Conservation (phyloP, 306 rosid species). For the Nissolia schottii region DNA sequence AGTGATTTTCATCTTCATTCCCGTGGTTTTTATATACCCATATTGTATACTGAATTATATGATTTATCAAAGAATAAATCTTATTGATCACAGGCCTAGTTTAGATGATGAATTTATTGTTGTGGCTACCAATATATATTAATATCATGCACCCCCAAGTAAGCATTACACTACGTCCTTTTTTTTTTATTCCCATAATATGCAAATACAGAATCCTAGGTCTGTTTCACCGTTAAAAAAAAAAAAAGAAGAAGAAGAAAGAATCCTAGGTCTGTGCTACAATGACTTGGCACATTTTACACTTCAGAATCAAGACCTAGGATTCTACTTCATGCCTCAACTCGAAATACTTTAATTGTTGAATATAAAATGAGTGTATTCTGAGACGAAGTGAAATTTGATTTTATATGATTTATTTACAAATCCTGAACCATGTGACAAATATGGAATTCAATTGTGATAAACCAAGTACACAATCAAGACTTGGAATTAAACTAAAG, state of each 20-base stretch:
- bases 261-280: background rate
- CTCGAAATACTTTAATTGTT: background rate
- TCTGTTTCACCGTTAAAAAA: too few species aligned
- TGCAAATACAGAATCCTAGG: too few species aligned
- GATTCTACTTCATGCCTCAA: background rate
- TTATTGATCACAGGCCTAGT: background rate
- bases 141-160: too few species aligned
- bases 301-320: background rate
- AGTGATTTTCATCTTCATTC: background rate
- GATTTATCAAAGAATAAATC: background rate
- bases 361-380: background rate
- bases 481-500: background rate
- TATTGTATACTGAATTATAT: background rate
- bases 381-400: background rate
- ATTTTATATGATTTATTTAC: background rate
- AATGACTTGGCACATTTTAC: background rate
- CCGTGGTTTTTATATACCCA: background rate
- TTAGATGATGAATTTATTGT: background rate
- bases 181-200: too few species aligned
- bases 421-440: background rate
- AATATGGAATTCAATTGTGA: background rate
- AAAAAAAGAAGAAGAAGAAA: too few species aligned
- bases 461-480: background rate
- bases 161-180: too few species aligned
- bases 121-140: background rate